Evolutionary conservation across 345 rosid genomes (phyloP).

Genomic region (Heritiera fomes): DNA sequence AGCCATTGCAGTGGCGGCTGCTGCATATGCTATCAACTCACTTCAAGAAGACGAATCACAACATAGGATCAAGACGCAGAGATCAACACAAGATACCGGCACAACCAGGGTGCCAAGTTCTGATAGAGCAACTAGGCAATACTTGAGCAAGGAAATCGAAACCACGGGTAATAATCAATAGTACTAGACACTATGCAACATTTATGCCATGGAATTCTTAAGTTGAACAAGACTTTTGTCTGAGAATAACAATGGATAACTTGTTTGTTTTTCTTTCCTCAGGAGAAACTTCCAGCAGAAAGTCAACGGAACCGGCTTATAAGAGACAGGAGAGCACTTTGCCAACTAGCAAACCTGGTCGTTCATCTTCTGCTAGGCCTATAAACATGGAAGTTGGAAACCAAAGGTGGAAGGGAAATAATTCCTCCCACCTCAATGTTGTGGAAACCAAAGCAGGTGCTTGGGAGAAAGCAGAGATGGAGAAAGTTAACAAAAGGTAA

Average conservation of each 20-base stretch:
- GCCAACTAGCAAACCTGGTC: conserved; percentile 24
- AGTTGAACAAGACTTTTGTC: no score
- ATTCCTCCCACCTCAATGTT: conserved; percentile 22
- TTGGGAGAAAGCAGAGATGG: conserved; percentile 63
- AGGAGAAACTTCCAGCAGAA: conserved; percentile 41
- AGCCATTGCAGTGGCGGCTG: no score
- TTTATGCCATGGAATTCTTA: neutral
- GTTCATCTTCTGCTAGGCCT: conserved; percentile 31
- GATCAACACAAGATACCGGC: neutral
- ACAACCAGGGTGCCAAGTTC: neutral
- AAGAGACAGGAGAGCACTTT: conserved; percentile 22
- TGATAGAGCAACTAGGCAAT: neutral
- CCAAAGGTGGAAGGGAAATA: conserved; percentile 24
- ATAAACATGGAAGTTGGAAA: conserved; percentile 3
- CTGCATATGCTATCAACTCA: neutral
- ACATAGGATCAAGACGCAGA: neutral
- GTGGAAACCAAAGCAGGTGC: conserved; percentile 48
- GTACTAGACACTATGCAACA: neutral
- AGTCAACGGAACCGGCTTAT: conserved; percentile 11
- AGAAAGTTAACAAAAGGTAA: conserved; percentile 54
- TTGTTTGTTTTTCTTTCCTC: neutral
- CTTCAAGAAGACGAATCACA: neutral
- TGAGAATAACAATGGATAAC: no score
- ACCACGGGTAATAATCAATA: neutral
- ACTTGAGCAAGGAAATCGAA: neutral